Conservation (phyloP, 257 asterid species). For the Plantago major region DNA sequence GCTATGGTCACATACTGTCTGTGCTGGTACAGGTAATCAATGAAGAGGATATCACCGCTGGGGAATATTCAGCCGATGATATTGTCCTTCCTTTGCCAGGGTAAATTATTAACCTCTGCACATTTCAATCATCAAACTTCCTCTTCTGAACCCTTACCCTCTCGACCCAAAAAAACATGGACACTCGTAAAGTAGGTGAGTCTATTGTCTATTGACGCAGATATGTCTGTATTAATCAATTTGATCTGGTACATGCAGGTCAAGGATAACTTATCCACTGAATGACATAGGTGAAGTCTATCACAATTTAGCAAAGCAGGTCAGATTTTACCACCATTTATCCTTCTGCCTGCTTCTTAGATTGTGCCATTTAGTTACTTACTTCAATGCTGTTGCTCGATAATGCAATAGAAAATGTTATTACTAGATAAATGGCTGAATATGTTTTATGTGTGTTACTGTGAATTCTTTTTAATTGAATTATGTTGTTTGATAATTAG, state of each 20-base stretch:
- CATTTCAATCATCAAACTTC: constrained; percentile 12
- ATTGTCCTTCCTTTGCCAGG: constrained; percentile 96
- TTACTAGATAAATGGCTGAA: no score
- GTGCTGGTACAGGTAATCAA: constrained; percentile 49
- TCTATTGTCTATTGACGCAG: neutral
- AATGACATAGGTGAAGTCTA: constrained; percentile 74
- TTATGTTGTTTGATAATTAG: no score
- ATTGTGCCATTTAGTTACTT: neutral
- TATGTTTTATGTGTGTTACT: no score
- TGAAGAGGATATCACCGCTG: constrained; percentile 72
- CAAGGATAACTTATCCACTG: constrained; percentile 72
- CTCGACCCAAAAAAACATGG: no score
- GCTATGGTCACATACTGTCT: constrained; percentile 7
- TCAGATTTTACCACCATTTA: constrained; percentile 23
- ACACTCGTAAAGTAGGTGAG: neutral
- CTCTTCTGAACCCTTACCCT: constrained; percentile 2
- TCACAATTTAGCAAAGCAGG: constrained; percentile 72
- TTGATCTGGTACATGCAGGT: constrained; percentile 43
- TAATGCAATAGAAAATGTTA: no score
- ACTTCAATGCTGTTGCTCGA: no score
- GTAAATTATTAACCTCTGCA: constrained; percentile 35
- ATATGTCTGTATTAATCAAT: neutral
- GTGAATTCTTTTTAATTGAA: no score
- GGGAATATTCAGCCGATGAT: constrained; percentile 59
- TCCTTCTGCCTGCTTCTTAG: constrained; percentile 11